Conservation (phyloP, 1,139 yeast species). For the Kodamaea ohmeri region DNA sequence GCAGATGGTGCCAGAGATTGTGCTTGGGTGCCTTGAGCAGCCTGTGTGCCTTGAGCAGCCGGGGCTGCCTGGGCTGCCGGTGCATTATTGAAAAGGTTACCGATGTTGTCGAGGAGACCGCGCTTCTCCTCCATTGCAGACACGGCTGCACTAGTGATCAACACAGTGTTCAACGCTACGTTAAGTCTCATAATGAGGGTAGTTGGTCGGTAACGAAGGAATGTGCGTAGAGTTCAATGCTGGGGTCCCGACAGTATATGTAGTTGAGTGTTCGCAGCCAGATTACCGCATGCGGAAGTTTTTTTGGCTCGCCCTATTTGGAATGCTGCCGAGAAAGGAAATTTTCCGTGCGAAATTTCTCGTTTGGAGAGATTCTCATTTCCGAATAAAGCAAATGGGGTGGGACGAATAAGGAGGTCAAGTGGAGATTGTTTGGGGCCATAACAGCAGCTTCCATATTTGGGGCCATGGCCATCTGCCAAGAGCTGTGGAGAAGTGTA, state of each 20-base stretch:
- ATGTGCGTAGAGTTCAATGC: slow-evolving; percentile 2
- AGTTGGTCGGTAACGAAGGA: slow-evolving; percentile 14
- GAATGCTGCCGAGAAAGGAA: slow-evolving; percentile 2
- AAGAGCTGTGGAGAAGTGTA: too few relatives aligned
- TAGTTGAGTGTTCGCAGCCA: slow-evolving; percentile 6
- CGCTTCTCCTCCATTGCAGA: slow-evolving; percentile 18
- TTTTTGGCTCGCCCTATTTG: slow-evolving; percentile 2
- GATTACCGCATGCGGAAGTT: slow-evolving; percentile 5
- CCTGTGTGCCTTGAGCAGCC: slow-evolving; percentile 6
- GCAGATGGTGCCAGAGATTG: neutral
- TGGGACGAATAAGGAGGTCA: neutral
- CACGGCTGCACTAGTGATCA: slow-evolving; percentile 21
- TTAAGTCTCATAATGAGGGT: slow-evolving; percentile 19
- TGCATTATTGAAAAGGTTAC: slow-evolving; percentile 13
- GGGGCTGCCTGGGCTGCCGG: slow-evolving; percentile 15
- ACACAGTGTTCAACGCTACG: slow-evolving; percentile 20
- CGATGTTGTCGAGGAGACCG: slow-evolving; percentile 15
- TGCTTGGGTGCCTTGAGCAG: neutral
- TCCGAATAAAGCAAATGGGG: slow-evolving; percentile 1
- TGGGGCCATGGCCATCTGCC: too few relatives aligned
- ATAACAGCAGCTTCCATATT: too few relatives aligned
- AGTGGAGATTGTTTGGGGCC: slow-evolving; percentile 4
- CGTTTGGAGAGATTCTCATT: neutral
- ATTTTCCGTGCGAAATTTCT: neutral
- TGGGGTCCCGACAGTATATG: slow-evolving; percentile 7